These are phyloP conservation scores for Phytophthora nicotianae DNA, from an alignment of 352 stramenopile genomes.

Conservation along the genomic window DNA sequence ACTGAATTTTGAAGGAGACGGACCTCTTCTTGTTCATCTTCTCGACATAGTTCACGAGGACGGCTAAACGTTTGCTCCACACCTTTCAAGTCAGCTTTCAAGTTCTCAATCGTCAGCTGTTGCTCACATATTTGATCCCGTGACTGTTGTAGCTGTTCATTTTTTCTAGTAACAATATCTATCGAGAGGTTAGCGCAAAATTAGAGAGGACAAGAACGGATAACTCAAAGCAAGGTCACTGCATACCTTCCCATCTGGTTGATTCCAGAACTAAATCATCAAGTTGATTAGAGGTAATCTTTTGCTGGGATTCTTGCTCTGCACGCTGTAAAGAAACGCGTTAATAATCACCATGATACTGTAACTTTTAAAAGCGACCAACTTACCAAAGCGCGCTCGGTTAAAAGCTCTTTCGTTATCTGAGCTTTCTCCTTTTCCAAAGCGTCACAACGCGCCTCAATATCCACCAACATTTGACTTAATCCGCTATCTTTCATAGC, in stretches of 20 bases:
- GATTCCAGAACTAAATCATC: slow-evolving; percentile 29
- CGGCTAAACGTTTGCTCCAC: slow-evolving; percentile 16
- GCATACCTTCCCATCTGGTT: slow-evolving; percentile 39
- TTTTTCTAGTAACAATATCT: slow-evolving; percentile 49
- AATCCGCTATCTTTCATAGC: slow-evolving; percentile 64
- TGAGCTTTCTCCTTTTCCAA: slow-evolving; percentile 58
- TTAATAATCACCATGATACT: not conserved
- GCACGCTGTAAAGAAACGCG: slow-evolving; percentile 15
- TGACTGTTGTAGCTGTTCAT: slow-evolving; percentile 45
- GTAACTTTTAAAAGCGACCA: not conserved
- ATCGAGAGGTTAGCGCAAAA: not conserved
- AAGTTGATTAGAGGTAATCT: slow-evolving; percentile 24
- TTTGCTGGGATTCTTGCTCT: slow-evolving; percentile 25
- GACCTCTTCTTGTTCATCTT: slow-evolving; percentile 49
- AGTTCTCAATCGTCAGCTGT: slow-evolving; percentile 62
- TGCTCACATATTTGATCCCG: slow-evolving; percentile 65
- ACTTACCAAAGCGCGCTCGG: slow-evolving; percentile 44
- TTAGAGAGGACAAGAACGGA: slow-evolving; percentile 5
- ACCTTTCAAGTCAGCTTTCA: slow-evolving; percentile 50
- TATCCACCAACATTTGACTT: slow-evolving; percentile 68
- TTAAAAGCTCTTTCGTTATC: slow-evolving; percentile 42
- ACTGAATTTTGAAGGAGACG: not conserved
- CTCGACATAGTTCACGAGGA: slow-evolving; percentile 15
- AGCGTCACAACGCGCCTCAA: slow-evolving; percentile 55
- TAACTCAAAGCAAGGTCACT: not conserved